phyloP scores from a whole-genome alignment of 495 filamentous ascomycete species.

The Cenococcum geophilum region DNA sequence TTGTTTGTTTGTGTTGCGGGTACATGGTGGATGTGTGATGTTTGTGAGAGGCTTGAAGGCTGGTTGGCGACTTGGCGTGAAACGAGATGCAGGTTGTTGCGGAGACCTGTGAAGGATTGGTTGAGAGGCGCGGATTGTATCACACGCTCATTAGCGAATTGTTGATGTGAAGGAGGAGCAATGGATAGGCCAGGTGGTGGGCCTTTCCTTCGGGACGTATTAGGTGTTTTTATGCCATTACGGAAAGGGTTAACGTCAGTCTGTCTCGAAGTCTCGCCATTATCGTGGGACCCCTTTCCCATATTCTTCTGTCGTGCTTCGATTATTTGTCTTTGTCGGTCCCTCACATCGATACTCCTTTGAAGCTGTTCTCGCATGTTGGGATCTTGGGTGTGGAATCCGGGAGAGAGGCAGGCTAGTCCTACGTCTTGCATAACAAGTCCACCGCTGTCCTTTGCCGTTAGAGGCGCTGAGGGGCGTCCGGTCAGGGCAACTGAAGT shows the following conservation, averaged over 20 bases:
- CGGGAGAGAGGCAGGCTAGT: conserved; percentile 87
- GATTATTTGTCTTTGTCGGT: conserved; percentile 92
- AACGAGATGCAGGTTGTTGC: conserved; percentile 72
- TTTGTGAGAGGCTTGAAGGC: conserved; percentile 75
- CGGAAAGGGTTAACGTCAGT: conserved; percentile 48
- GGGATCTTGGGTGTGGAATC: conserved; percentile 94
- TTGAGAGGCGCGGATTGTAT: conserved; percentile 96
- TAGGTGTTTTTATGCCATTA: conserved; percentile 54
- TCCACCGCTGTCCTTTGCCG: conserved; percentile 63
- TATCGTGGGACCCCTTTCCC: conserved; percentile 52
- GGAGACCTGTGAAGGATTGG: conserved; percentile 83
- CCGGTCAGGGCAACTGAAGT: conserved; percentile 44
- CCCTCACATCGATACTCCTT: conserved; percentile 84
- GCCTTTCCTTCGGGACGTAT: conserved; percentile 59
- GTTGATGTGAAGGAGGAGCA: conserved; percentile 88
- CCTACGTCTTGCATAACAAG: conserved; percentile 87
- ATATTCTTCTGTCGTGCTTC: conserved; percentile 71
- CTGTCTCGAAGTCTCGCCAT: conserved; percentile 44
- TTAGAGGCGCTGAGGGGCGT: conserved; percentile 69
- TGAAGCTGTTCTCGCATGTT: conserved; percentile 92
- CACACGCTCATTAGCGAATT: conserved; percentile 91
- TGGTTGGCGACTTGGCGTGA: conserved; percentile 80
- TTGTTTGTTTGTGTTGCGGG: conserved; percentile 86
- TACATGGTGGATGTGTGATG: conserved; percentile 87
- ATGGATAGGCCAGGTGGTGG: conserved; percentile 90